Evolutionary conservation across 1,284 basidiomycete genomes (phyloP), one percentile per base, ranked within the genome.

Genomic region (Coniferiporia sulphurascens): DNA sequence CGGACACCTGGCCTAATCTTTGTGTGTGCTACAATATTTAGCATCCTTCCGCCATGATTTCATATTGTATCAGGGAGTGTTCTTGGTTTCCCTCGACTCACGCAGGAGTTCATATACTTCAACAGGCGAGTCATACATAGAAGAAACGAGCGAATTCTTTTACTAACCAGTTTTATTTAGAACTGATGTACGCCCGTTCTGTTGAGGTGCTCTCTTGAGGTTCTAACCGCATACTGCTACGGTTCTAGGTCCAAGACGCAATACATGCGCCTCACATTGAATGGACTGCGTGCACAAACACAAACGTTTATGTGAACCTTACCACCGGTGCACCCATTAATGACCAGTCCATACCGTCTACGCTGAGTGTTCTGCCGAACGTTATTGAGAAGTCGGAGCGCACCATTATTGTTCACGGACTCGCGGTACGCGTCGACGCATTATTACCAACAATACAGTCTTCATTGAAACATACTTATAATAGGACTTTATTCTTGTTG

Each of bases 231-330:
- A 2, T 19, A 7, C 50, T 2, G 2, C 13, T n/a, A 38, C 19
- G 17, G 41, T 19, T 19, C 34, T 59, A 81, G 75, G 82, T 85
- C 3, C 81, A 84, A 76, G 73, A 78, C 59, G 82, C 80, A 0
- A 81, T 85, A 45, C 83, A 85, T 63, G 84, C 83, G 1, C 82
- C 83, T 15, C 78, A 80, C 63, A 78, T 83, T 59, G 68, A 67
- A 35, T 86, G 83, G 83, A 67, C 69, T 13, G 67, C 69, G 27
- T 85, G 84, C 64, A 65, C 74, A n/a, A 63, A 71, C 19, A 71
- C 70, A 45, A 68, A 74, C 17, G 80, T 83, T 4, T 84, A 81
- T 62, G 72, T 79, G 63, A 73, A 80, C 59, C 66, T 72, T 65
- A 65, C 68, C 13, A 68, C 69, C 0, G 70, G 70, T 3, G 56